Evolutionary conservation across 139 green algal genomes (phyloP).

Genomic region (Astrephomene gubernaculifera): DNA sequence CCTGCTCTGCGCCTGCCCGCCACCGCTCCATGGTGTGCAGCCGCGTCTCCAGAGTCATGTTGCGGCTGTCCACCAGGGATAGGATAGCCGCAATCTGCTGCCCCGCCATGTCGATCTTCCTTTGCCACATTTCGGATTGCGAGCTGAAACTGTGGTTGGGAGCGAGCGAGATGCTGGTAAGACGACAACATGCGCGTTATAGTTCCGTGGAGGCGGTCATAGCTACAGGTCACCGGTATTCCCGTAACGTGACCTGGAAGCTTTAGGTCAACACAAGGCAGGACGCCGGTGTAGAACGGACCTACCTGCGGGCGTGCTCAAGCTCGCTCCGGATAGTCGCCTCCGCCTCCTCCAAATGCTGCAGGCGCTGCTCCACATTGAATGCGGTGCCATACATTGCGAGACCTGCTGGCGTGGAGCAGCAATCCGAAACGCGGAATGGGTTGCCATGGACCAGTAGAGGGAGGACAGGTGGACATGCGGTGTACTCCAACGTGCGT

Average conservation of each 20-base stretch:
- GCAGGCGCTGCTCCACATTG: constrained; percentile 28
- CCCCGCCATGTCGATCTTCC: constrained; percentile 28
- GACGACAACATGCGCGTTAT: too few relatives aligned
- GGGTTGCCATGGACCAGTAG: too few relatives aligned
- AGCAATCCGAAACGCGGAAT: too few relatives aligned
- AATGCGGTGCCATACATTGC: neutral
- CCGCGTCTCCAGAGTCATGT: constrained; percentile 11
- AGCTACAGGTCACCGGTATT: too few relatives aligned
- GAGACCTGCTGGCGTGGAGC: neutral
- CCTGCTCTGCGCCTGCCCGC: neutral
- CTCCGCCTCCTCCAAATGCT: constrained; percentile 42
- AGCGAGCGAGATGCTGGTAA: too few relatives aligned
- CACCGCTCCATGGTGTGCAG: constrained; percentile 17
- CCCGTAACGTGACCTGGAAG: too few relatives aligned
- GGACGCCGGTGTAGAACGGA: neutral
- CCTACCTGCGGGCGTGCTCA: constrained; percentile 26
- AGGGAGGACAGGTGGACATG: too few relatives aligned
- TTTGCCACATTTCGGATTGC: constrained; percentile 12
- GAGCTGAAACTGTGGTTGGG: constrained; percentile 7
- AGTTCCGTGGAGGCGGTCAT: too few relatives aligned
- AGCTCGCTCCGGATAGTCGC: constrained; percentile 12
- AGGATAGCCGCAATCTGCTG: constrained; percentile 39
- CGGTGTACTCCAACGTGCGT: too few relatives aligned
- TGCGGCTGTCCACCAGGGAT: constrained; percentile 30
- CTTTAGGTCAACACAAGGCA: too few relatives aligned